phyloP scores from a whole-genome alignment of 139 green algal species.

The Tetradesmus obliquus region DNA sequence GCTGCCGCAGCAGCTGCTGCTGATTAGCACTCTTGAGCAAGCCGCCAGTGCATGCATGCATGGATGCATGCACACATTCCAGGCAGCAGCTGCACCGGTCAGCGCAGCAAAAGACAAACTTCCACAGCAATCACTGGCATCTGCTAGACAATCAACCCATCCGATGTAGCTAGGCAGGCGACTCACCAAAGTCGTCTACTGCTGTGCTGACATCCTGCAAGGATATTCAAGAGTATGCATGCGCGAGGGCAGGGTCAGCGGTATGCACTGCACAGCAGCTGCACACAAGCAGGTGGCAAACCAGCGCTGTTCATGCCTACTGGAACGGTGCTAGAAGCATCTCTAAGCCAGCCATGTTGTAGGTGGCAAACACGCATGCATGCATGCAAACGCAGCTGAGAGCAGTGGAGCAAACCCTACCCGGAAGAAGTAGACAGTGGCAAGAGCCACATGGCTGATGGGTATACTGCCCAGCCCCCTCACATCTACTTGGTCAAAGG shows the following conservation, averaged over 20 bases:
- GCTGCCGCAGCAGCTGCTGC: not conserved
- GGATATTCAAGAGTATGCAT: not conserved
- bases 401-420: not conserved
- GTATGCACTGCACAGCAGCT: not conserved
- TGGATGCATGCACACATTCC: not conserved
- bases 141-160: not conserved
- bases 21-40: not conserved
- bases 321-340: not conserved
- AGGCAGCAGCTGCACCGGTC: not conserved
- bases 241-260: not conserved
- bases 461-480: constrained; percentile 4
- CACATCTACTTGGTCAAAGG: constrained; percentile 24
- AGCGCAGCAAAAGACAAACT: not conserved
- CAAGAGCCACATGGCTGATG: not conserved
- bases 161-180: not conserved
- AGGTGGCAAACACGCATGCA: not conserved
- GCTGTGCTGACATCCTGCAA: constrained; percentile 31
- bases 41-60: not conserved
- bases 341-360: not conserved
- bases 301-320: not conserved
- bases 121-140: not conserved
- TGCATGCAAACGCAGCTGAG: not conserved
- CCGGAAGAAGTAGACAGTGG: constrained; percentile 28
- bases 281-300: not conserved
- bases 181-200: constrained; percentile 46